Base-by-base conservation (phyloP, 805 yeast species). In the Kuraishia capsulata region DNA sequence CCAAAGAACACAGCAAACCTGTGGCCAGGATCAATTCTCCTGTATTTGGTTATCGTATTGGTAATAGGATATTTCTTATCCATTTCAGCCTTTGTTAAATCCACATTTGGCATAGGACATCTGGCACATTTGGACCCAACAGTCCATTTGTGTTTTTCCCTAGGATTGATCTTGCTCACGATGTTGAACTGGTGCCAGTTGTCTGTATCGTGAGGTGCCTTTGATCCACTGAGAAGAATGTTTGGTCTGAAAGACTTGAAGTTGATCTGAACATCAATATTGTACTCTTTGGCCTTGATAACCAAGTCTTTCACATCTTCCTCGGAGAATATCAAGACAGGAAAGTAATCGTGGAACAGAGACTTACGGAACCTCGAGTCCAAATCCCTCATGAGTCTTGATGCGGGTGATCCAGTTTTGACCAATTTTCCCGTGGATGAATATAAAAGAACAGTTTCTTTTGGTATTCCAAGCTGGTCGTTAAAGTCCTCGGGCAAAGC, bases 331-430 rank as follows among this genome's bases (percentile, higher is more conserved):
- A 56, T 35, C 20, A 57, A 33, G 18, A 55, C 26, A 1, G 62
- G 61, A 37, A 43, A 57, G 31, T 56, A 56, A 35, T 55, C 61
- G 33, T 57, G 62, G 36, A 56, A 56, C 19, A 46, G 35, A 1
- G 61, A 52, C 8, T 28, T 28, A 30, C 49, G 42, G 10, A 44
- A 36, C 14, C 39, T 24, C 20, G 39, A 43, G 20, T 21, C 18
- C 10, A 20, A 16, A 21, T 36, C 38, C n/a, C 33, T 40, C 23
- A 44, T 16, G 2, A 37, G 35, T 20, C 28, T n/a, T 11, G 39
- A 29, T 4, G 46, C 37, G 5, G 57, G 60, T 3, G 53, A 42
- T 11, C 54, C 53, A 17, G 50, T 42, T 21, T 42, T 44, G 38
- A 56, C 50, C 11, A 47, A 42, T 38, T 56, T 56, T 1, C 62